Conservation (phyloP, 2,329 filamentous ascomycete species). For the Penicillium hesseltinei region DNA sequence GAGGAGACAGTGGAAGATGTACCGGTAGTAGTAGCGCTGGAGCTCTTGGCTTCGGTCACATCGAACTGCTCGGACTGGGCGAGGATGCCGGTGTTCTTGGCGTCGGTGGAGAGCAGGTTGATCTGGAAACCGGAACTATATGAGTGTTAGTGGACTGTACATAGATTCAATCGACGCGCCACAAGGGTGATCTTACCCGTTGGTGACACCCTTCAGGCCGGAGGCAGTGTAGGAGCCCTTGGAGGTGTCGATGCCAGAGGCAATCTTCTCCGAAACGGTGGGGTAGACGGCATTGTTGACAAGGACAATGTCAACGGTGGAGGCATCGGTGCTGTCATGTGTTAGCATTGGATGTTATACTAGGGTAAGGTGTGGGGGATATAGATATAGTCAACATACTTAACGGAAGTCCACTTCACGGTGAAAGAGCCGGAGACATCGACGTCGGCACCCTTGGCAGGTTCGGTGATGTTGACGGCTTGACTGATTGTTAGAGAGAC, state of each 20-base stretch:
- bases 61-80: slow-evolving; percentile 41
- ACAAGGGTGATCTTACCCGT: slow-evolving; percentile 19
- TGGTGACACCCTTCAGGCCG: slow-evolving; percentile 25
- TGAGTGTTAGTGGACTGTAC: slow-evolving; percentile 1
- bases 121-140: slow-evolving; percentile 40
- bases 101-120: slow-evolving; percentile 38
- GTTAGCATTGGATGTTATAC: background rate
- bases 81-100: slow-evolving; percentile 41
- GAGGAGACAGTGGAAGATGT: slow-evolving; percentile 14
- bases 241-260: slow-evolving; percentile 37
- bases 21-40: slow-evolving; percentile 18
- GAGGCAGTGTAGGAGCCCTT: slow-evolving; percentile 38
- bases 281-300: slow-evolving; percentile 42
- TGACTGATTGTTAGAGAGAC: background rate
- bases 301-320: slow-evolving; percentile 41
- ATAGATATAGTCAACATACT: slow-evolving; percentile 23
- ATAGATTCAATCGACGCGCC: too few species aligned
- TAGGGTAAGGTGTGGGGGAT: background rate
- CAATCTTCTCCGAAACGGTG: slow-evolving; percentile 32
- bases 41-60: slow-evolving; percentile 22
- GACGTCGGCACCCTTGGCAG: slow-evolving; percentile 31
- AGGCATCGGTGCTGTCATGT: slow-evolving; percentile 37
- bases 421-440: slow-evolving; percentile 35
- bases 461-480: slow-evolving; percentile 39
- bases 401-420: slow-evolving; percentile 42